Evolutionary conservation across 139 green algal species (phyloP).

Genomic region (Yamagishiella unicocca): DNA sequence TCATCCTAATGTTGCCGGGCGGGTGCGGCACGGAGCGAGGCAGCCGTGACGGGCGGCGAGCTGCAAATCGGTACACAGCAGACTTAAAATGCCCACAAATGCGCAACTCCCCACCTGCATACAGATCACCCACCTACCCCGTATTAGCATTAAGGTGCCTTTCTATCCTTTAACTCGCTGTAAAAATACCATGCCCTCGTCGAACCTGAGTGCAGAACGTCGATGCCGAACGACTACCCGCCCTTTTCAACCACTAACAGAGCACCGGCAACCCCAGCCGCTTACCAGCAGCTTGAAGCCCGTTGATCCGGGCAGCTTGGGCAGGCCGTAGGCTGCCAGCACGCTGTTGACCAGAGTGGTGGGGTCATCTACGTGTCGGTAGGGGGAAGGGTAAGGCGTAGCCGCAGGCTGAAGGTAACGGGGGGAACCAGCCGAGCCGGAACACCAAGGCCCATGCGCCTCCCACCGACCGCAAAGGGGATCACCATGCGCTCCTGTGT

Average conservation of each 20-base stretch:
- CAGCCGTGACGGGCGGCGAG: too few species aligned
- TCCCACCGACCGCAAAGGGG: not conserved
- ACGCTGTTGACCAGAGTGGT: conserved; percentile 67
- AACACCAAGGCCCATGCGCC: not conserved
- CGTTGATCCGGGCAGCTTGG: conserved; percentile 13
- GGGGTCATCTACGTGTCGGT: conserved; percentile 60
- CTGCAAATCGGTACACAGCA: too few species aligned
- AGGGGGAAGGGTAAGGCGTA: not conserved
- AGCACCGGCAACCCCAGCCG: not conserved
- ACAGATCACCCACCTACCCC: too few species aligned
- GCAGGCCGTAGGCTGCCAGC: conserved; percentile 53
- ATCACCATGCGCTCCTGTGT: too few species aligned
- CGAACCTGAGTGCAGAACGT: too few species aligned
- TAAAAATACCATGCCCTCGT: too few species aligned
- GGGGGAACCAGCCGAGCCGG: not conserved
- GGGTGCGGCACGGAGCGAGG: not conserved
- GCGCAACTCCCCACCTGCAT: too few species aligned
- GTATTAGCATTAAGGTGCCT: too few species aligned
- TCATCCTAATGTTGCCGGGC: conserved; percentile 5
- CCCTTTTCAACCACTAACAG: too few species aligned
- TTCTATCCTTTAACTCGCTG: too few species aligned
- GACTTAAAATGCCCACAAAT: too few species aligned
- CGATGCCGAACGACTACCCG: too few species aligned
- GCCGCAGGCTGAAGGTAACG: not conserved
- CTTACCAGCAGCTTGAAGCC: conserved; percentile 26